These are phyloP conservation scores for Voacanga thouarsii DNA, from an alignment of 257 asterid genomes.

Conservation along the genomic window DNA sequence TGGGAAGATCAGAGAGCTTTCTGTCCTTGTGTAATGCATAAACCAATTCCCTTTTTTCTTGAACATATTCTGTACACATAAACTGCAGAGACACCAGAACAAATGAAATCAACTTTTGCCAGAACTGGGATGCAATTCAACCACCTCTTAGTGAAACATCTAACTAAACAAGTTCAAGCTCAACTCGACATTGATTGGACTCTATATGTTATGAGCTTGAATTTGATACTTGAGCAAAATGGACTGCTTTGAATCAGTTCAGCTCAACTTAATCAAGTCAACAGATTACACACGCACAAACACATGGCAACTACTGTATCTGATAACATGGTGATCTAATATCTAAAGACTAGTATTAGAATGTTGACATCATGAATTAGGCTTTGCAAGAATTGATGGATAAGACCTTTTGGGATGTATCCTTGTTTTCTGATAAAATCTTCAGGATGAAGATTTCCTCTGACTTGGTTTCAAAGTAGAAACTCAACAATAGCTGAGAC, in stretches of 20 bases:
- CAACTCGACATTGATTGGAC: not conserved
- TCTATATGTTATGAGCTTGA: not conserved
- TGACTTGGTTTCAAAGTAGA: not conserved
- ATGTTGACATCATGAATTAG: not conserved
- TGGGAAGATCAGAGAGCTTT: conserved; percentile 64
- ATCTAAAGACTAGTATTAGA: not conserved
- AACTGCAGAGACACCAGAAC: conserved; percentile 35
- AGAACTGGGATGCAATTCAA: not conserved
- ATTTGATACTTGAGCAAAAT: not conserved
- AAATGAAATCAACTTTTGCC: conserved; percentile 8
- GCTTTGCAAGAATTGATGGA: not conserved
- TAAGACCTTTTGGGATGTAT: not conserved
- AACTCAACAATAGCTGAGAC: not conserved
- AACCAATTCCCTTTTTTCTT: conserved; percentile 71
- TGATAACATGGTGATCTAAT: not conserved
- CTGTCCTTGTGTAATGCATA: conserved; percentile 58
- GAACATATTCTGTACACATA: conserved; percentile 66
- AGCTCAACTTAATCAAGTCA: not conserved
- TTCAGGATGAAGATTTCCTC: too few relatives aligned
- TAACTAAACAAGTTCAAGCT: not conserved
- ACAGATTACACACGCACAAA: too few relatives aligned
- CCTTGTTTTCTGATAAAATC: not conserved
- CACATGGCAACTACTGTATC: not conserved
- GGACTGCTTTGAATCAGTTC: not conserved
- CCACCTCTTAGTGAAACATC: not conserved